These are phyloP conservation scores for Micractinium sp. DNA, from an alignment of 139 green algal species.

Conservation along the genomic window DNA sequence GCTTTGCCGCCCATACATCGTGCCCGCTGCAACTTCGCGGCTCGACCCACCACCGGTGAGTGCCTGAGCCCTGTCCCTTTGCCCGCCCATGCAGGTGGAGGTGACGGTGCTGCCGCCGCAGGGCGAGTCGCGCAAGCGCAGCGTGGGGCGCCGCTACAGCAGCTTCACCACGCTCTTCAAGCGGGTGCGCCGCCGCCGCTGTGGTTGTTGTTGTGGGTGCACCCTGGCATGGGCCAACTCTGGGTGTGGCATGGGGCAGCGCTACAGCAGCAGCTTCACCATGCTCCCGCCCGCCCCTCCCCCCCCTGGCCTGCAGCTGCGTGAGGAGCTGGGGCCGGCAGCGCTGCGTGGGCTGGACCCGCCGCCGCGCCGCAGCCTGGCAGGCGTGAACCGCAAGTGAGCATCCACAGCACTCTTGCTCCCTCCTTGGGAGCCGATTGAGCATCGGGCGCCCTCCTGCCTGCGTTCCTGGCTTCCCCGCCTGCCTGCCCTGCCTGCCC, in stretches of 20 bases:
- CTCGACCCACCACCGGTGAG: too few relatives aligned
- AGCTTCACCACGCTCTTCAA: slow-evolving; percentile 51
- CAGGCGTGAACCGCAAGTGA: slow-evolving; percentile 44
- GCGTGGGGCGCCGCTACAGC: slow-evolving; percentile 54
- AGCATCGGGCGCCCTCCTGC: not conserved
- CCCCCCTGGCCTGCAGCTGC: slow-evolving; percentile 34
- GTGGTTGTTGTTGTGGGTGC: too few relatives aligned
- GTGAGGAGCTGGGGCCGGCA: slow-evolving; percentile 47
- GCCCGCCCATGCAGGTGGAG: slow-evolving; percentile 35
- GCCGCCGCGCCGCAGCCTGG: slow-evolving; percentile 33
- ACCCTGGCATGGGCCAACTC: too few relatives aligned
- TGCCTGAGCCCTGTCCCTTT: not conserved
- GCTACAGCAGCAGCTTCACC: slow-evolving; percentile 50
- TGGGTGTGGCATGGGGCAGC: slow-evolving; percentile 30
- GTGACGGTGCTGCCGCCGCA: slow-evolving; percentile 55
- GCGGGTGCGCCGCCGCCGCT: slow-evolving; percentile 24
- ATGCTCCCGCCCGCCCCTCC: slow-evolving; percentile 22
- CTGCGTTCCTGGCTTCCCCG: not conserved
- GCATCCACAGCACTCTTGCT: too few relatives aligned
- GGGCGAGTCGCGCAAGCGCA: slow-evolving; percentile 35
- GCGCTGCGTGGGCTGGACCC: slow-evolving; percentile 29
- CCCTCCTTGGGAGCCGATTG: not conserved
- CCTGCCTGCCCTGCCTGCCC: not conserved
- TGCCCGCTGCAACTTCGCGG: not conserved
- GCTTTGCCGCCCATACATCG: not conserved